These are phyloP conservation scores for Chytriomyces confervae DNA, from an alignment of 192 early-diverging fungal genomes.

Conservation along the genomic window DNA sequence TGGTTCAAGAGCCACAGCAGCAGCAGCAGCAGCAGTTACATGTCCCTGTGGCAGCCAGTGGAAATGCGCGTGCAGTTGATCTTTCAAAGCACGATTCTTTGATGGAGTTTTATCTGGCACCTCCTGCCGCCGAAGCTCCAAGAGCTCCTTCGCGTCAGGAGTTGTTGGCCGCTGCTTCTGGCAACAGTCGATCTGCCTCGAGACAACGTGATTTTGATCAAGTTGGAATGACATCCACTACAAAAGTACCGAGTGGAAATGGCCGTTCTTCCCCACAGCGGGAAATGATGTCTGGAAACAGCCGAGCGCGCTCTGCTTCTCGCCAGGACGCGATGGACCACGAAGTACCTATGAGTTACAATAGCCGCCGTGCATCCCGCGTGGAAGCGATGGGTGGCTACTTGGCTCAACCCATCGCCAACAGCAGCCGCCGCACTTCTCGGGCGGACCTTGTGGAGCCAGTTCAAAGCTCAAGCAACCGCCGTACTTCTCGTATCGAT, in stretches of 20 bases:
- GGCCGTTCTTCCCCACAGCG: too few species aligned
- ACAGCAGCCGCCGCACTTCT: background rate
- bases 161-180: background rate
- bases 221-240: too few species aligned
- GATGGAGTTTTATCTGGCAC: too few species aligned
- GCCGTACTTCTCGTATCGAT: too few species aligned
- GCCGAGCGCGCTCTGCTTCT: background rate
- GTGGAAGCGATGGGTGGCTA: background rate
- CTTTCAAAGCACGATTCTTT: too few species aligned
- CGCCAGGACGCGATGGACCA: background rate
- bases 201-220: background rate
- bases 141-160: background rate
- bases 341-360: background rate
- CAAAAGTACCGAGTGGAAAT: too few species aligned
- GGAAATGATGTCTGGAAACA: background rate
- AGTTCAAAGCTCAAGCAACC: too few species aligned
- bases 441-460: background rate
- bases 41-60: background rate
- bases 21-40: background rate
- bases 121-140: background rate
- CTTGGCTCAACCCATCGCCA: background rate
- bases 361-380: background rate
- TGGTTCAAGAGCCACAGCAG: background rate
- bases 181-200: background rate
- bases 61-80: background rate